Evolutionary conservation across 2,329 filamentous ascomycete species (phyloP).

Genomic region (Xylaria sp.): DNA sequence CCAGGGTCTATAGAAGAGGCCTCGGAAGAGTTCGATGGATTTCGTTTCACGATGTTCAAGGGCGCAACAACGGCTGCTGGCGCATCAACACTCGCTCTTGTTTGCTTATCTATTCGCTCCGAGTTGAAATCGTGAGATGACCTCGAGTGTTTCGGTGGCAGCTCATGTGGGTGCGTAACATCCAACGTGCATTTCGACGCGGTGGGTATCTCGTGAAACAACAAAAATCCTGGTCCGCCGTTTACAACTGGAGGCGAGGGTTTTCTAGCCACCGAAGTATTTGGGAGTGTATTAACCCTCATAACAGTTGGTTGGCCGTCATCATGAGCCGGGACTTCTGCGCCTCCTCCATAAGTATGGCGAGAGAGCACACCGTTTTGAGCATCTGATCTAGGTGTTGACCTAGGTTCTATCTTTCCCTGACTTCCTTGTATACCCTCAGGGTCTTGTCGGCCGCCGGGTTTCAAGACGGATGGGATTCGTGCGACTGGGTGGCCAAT

Average conservation of each 20-base stretch:
- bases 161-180: background rate
- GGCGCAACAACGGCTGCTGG: slow-evolving; percentile 21
- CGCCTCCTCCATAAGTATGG: background rate
- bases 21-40: slow-evolving; percentile 16
- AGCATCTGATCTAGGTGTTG: background rate
- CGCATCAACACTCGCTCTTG: slow-evolving; percentile 8
- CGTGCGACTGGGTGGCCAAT: slow-evolving; percentile 10
- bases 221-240: slow-evolving; percentile 23
- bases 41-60: slow-evolving; percentile 20
- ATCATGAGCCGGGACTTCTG: background rate
- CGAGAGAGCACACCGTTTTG: background rate
- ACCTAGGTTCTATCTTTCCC: background rate
- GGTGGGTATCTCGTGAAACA: slow-evolving; percentile 25
- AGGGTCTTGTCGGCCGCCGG: slow-evolving; percentile 15
- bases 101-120: slow-evolving; percentile 4
- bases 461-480: slow-evolving; percentile 19
- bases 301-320: slow-evolving; percentile 14
- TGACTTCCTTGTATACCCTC: background rate
- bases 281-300: slow-evolving; percentile 22
- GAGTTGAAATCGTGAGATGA: background rate
- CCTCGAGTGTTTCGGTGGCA: background rate
- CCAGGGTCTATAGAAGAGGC: slow-evolving; percentile 8
- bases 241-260: slow-evolving; percentile 13
- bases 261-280: slow-evolving; percentile 11
- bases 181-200: slow-evolving; percentile 4